A percentile compares a stretch with the other conserved stretches of the same genome.
phyloP scores from a whole-genome alignment of 148 eudicot species.

The Rhododendron griersonianum region DNA sequence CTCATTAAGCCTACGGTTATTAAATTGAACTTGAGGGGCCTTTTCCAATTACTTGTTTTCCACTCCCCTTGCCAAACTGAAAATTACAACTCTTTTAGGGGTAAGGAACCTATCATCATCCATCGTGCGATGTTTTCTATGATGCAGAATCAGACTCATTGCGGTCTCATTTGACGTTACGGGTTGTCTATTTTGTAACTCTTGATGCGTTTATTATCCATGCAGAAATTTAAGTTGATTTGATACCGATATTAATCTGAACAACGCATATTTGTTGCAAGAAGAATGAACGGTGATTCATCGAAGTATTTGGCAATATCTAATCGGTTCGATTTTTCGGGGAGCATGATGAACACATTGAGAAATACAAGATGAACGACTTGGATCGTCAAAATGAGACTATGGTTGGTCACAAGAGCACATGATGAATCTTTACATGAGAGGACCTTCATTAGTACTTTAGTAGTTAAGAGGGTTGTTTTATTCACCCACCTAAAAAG shows the following conservation, averaged over 20 bases:
- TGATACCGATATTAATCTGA: not conserved
- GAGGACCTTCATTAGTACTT: too few relatives aligned
- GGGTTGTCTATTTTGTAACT: not conserved
- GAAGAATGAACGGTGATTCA: not conserved
- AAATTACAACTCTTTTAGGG: not conserved
- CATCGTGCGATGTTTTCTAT: not conserved
- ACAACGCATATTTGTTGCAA: not conserved
- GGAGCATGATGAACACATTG: too few relatives aligned
- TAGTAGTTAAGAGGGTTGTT: too few relatives aligned
- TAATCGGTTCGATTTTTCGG: too few relatives aligned
- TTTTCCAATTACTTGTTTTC: not conserved
- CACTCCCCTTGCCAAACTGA: not conserved
- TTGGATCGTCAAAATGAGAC: too few relatives aligned
- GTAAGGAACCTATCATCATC: not conserved
- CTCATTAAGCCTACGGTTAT: not conserved
- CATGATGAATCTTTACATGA: too few relatives aligned
- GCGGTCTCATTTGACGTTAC: not conserved
- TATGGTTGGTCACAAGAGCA: too few relatives aligned
- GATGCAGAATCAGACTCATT: not conserved
- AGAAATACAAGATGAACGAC: too few relatives aligned
- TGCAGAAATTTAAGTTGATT: not conserved
- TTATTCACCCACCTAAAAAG: too few relatives aligned
- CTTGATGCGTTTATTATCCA: not conserved
- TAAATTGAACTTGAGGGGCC: constrained; percentile 5
- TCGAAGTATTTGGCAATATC: too few relatives aligned